These are phyloP conservation scores for Agaricus subrufescens DNA, from an alignment of 768 basidiomycete species.

Conservation along the genomic window DNA sequence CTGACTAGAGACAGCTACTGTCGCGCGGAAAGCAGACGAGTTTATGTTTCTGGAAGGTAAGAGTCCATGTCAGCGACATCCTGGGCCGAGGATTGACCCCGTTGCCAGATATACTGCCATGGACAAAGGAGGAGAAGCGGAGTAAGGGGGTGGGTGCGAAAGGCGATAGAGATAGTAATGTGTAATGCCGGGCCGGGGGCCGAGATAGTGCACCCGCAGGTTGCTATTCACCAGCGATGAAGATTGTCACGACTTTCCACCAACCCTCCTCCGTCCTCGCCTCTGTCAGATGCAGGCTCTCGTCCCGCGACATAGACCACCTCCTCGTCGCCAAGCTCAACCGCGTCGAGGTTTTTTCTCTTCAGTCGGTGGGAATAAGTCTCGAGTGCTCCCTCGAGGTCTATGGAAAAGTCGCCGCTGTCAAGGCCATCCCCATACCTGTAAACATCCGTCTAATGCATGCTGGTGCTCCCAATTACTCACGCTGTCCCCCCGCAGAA, in stretches of 20 bases:
- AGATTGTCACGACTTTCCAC: conserved; percentile 73
- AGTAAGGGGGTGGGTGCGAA: conserved; percentile 44
- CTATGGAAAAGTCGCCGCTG: conserved; percentile 60
- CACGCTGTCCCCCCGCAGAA: conserved; percentile 12
- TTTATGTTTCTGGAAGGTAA: conserved; percentile 76
- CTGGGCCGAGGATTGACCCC: neutral
- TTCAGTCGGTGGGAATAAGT: conserved; percentile 55
- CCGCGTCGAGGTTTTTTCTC: conserved; percentile 62
- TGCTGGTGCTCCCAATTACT: conserved; percentile 4
- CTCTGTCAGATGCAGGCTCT: conserved; percentile 67
- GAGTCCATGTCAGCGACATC: conserved; percentile 3
- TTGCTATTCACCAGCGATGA: conserved; percentile 27
- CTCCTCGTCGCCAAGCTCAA: conserved; percentile 68
- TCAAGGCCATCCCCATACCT: conserved; percentile 50
- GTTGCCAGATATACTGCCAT: conserved; percentile 53
- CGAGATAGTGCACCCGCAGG: conserved; percentile 4
- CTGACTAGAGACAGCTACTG: conserved; percentile 38
- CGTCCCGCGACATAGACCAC: conserved; percentile 49
- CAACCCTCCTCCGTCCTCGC: conserved; percentile 65
- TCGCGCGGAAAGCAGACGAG: conserved; percentile 65
- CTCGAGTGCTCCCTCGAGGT: conserved; percentile 58
- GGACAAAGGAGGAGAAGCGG: conserved; percentile 39
- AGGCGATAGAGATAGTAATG: conserved; percentile 30
- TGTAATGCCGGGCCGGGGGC: neutral
- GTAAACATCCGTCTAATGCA: conserved; percentile 30